A percentile compares a stretch with the other conserved stretches of the same genome.
Evolutionary conservation across 768 basidiomycete species (phyloP).

Genomic region (Lactifluus rugatus): DNA sequence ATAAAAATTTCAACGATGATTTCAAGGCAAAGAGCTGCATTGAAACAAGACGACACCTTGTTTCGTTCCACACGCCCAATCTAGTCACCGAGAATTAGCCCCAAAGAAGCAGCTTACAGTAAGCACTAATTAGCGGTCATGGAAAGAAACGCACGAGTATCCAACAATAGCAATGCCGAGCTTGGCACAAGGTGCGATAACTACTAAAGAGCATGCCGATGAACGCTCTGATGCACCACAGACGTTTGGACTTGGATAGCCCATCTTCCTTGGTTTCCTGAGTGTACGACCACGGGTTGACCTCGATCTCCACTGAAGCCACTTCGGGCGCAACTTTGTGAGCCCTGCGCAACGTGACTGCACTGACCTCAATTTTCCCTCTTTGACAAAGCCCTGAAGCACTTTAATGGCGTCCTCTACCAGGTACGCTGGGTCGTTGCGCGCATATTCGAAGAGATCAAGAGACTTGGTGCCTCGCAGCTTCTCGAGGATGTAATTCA

Average conservation of each 20-base stretch:
- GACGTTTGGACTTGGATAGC: background rate
- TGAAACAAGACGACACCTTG: background rate
- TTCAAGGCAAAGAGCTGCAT: background rate
- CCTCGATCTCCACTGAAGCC: constrained; percentile 55
- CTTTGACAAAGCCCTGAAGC: constrained; percentile 38
- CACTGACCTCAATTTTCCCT: constrained; percentile 51
- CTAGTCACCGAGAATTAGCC: constrained; percentile 18
- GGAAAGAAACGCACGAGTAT: constrained; percentile 38
- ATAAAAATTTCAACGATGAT: too few relatives aligned
- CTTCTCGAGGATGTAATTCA: constrained; percentile 34
- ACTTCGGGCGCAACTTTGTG: constrained; percentile 42
- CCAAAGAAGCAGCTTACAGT: constrained; percentile 26
- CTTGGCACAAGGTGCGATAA: constrained; percentile 44
- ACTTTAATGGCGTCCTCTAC: constrained; percentile 38
- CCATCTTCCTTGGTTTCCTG: constrained; percentile 38
- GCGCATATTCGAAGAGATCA: constrained; percentile 50
- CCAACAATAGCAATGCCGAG: constrained; percentile 50
- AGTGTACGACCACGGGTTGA: constrained; percentile 53
- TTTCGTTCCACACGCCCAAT: background rate
- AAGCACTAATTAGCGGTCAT: background rate
- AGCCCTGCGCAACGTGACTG: constrained; percentile 35
- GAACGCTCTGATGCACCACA: background rate
- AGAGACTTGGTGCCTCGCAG: constrained; percentile 45
- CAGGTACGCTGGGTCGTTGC: constrained; percentile 34
- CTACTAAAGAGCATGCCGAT: constrained; percentile 21